phyloP scores from a whole-genome alignment of 805 yeast species.

The Wickerhamiella hasegawae region DNA sequence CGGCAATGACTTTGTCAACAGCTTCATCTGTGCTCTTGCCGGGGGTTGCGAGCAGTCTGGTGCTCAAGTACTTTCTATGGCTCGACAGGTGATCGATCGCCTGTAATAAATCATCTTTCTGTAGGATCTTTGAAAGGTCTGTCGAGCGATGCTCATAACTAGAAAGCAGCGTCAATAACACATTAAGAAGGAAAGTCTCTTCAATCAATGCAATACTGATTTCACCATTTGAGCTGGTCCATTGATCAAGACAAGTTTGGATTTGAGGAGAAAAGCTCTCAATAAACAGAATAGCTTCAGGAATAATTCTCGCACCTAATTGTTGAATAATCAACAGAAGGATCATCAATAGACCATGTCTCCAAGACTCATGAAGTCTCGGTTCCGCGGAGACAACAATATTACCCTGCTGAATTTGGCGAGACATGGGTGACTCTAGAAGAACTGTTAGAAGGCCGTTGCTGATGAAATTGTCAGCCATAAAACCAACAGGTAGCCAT shows the following conservation, averaged over 20 bases:
- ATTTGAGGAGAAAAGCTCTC: constrained; percentile 52
- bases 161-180: constrained; percentile 43
- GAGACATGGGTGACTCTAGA: constrained; percentile 59
- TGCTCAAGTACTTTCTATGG: constrained; percentile 70
- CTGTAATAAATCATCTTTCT: constrained; percentile 41
- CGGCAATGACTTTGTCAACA: too few species aligned
- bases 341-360: constrained; percentile 63
- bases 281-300: constrained; percentile 50
- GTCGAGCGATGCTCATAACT: constrained; percentile 25
- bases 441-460: constrained; percentile 53
- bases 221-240: constrained; percentile 43
- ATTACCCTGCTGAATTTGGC: constrained; percentile 48
- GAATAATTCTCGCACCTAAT: constrained; percentile 45
- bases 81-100: constrained; percentile 58
- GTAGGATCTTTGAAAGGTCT: constrained; percentile 5
- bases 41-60: constrained; percentile 46
- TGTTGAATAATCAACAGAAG: constrained; percentile 41
- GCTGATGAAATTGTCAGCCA: constrained; percentile 51
- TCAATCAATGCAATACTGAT: constrained; percentile 35
- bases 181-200: constrained; percentile 53
- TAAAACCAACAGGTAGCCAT: constrained; percentile 38
- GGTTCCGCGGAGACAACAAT: constrained; percentile 36
- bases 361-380: constrained; percentile 64
- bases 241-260: constrained; percentile 41
- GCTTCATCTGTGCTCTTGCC: too few species aligned